phyloP scores from a whole-genome alignment of 257 asterid species.

The Plantago major region DNA sequence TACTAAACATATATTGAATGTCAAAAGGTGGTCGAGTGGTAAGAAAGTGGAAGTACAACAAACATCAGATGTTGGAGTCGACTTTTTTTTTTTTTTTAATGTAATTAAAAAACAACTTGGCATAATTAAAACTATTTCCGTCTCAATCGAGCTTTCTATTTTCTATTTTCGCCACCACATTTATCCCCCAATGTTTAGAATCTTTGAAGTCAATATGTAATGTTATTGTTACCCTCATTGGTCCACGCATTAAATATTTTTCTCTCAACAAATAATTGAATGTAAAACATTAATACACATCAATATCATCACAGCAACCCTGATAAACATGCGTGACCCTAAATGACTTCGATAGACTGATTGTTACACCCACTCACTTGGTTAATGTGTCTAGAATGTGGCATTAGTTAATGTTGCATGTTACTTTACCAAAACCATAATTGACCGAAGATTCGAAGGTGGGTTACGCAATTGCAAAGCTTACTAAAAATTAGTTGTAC shows the following conservation, averaged over 20 bases:
- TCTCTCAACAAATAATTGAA: constrained; percentile 1
- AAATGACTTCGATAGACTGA: background rate
- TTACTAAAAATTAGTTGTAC: constrained; percentile 23
- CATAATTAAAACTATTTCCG: background rate
- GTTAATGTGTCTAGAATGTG: no score
- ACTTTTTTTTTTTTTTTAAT: no score
- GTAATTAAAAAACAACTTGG: no score
- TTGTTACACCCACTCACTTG: background rate
- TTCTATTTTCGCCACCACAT: no score
- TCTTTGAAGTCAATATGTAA: constrained; percentile 1
- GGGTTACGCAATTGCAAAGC: constrained; percentile 28
- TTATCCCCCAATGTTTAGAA: no score
- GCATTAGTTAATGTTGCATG: background rate
- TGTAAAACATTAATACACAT: constrained; percentile 2
- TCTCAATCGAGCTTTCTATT: background rate
- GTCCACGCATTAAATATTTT: constrained; percentile 13
- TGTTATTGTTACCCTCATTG: constrained; percentile 32
- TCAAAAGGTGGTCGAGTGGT: no score
- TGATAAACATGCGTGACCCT: background rate
- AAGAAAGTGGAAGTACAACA: no score
- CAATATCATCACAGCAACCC: background rate
- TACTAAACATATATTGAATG: no score
- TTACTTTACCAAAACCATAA: constrained; percentile 5
- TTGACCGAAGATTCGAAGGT: constrained; percentile 24
- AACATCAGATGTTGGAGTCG: no score